Evolutionary conservation across 1,284 basidiomycete genomes (phyloP).

Genomic region (Papiliotrema laurentii): DNA sequence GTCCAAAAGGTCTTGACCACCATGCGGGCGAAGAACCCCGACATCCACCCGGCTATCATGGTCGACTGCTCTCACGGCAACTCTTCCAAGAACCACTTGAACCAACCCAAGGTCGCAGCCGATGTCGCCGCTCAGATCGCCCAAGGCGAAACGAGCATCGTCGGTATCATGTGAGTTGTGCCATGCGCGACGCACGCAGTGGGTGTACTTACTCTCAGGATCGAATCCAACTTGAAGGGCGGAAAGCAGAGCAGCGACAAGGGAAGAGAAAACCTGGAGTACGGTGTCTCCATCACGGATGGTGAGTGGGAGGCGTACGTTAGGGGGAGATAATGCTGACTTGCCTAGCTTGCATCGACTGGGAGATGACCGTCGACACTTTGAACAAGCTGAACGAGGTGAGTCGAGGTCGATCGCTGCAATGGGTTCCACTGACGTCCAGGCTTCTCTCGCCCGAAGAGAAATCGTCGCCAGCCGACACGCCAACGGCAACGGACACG

Average conservation of each 20-base stretch:
- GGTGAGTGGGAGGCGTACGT: conserved; percentile 35
- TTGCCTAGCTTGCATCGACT: conserved; percentile 74
- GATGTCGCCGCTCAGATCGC: conserved; percentile 72
- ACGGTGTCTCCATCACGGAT: conserved; percentile 85
- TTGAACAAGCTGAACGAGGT: conserved; percentile 67
- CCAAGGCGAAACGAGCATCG: conserved; percentile 72
- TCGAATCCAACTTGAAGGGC: conserved; percentile 87
- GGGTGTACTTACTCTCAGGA: conserved; percentile 15
- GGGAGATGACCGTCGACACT: conserved; percentile 68
- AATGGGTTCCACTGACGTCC: neutral
- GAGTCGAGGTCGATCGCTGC: neutral
- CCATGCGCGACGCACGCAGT: neutral
- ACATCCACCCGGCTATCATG: conserved; percentile 49
- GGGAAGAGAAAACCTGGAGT: conserved; percentile 62
- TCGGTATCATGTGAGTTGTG: conserved; percentile 76
- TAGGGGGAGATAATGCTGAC: neutral
- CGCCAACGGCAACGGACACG: conserved; percentile 18
- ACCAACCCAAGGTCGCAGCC: conserved; percentile 77
- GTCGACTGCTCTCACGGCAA: conserved; percentile 61
- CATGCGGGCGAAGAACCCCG: conserved; percentile 62
- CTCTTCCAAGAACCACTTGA: conserved; percentile 85
- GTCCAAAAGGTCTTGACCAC: conserved; percentile 65
- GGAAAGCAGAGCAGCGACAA: conserved; percentile 67
- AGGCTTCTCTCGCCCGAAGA: conserved; percentile 36
- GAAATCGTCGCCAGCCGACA: conserved; percentile 28